Evolutionary conservation across 2,329 filamentous ascomycete genomes (phyloP).

Genomic region (Dactylellina drechsleri): DNA sequence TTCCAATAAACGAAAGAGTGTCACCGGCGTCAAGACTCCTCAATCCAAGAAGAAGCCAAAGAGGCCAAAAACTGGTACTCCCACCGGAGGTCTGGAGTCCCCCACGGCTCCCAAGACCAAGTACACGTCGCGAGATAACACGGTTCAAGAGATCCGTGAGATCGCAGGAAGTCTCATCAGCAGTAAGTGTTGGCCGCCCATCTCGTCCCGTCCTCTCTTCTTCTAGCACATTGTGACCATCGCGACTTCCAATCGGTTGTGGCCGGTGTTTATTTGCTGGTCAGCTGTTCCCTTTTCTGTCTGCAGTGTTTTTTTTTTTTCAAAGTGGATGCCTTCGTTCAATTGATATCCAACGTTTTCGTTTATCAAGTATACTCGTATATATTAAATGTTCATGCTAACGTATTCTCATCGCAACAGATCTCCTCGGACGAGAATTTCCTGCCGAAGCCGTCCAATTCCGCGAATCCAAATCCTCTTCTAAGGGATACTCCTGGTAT

Average conservation of each 20-base stretch:
- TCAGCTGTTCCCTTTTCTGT: too few species aligned
- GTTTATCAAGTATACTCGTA: background rate
- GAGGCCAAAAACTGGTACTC: constrained; percentile 47
- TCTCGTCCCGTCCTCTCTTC: background rate
- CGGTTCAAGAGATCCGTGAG: constrained; percentile 51
- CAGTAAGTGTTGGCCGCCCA: constrained; percentile 25
- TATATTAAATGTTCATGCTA: background rate
- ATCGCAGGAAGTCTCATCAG: constrained; percentile 50
- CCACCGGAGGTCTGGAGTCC: constrained; percentile 43
- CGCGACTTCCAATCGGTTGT: background rate
- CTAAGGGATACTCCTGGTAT: constrained; percentile 52
- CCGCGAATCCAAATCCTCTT: constrained; percentile 41
- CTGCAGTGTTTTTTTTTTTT: too few species aligned
- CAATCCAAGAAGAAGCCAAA: constrained; percentile 53
- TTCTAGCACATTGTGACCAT: too few species aligned
- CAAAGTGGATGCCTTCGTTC: background rate
- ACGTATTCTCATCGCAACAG: constrained; percentile 20
- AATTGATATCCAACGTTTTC: background rate
- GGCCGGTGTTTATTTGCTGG: background rate
- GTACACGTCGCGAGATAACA: constrained; percentile 53
- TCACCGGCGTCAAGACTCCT: constrained; percentile 48
- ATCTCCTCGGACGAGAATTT: constrained; percentile 48
- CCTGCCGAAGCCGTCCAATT: constrained; percentile 53
- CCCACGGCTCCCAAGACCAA: constrained; percentile 47
- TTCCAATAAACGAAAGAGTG: constrained; percentile 51